Conservation (phyloP, 1,284 basidiomycete species). For the Cryptococcus sp. region DNA sequence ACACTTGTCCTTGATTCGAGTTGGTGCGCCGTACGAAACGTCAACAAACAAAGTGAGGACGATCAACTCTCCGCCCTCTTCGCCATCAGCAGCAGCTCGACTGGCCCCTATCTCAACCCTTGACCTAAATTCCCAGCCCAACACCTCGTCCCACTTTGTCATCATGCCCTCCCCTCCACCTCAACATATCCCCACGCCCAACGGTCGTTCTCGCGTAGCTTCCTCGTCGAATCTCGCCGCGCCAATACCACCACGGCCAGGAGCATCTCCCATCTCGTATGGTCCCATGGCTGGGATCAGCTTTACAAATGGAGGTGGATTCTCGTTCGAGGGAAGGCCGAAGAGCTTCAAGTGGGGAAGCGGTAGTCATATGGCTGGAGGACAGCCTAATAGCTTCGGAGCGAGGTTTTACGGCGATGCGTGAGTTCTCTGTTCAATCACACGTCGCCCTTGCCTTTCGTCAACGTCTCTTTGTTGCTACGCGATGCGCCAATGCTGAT, state of each 20-base stretch:
- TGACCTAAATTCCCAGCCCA: neutral
- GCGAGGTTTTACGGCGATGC: conserved; percentile 38
- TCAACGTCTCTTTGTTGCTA: too few species aligned
- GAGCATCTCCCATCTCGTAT: conserved; percentile 39
- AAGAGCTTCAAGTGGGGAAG: conserved; percentile 14
- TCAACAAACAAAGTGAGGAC: too few species aligned
- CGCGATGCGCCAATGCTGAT: conserved; percentile 32
- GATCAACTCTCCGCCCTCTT: too few species aligned
- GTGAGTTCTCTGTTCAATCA: too few species aligned
- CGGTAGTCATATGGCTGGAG: conserved; percentile 9
- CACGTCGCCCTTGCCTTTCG: too few species aligned
- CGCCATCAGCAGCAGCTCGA: too few species aligned
- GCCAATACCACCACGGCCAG: conserved; percentile 15
- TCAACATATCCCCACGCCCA: conserved; percentile 5
- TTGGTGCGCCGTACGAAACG: too few species aligned
- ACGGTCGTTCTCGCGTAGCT: neutral
- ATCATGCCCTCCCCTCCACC: conserved; percentile 8
- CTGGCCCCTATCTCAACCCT: neutral
- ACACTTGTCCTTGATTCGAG: too few species aligned
- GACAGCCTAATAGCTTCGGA: conserved; percentile 30
- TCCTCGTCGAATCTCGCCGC: conserved; percentile 2
- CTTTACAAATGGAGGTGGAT: conserved; percentile 38
- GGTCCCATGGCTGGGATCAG: conserved; percentile 42
- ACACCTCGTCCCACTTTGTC: neutral
- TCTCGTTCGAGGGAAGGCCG: conserved; percentile 28